Evolutionary conservation across 2,329 filamentous ascomycete genomes (phyloP).

Genomic region (Cercospora sp.): DNA sequence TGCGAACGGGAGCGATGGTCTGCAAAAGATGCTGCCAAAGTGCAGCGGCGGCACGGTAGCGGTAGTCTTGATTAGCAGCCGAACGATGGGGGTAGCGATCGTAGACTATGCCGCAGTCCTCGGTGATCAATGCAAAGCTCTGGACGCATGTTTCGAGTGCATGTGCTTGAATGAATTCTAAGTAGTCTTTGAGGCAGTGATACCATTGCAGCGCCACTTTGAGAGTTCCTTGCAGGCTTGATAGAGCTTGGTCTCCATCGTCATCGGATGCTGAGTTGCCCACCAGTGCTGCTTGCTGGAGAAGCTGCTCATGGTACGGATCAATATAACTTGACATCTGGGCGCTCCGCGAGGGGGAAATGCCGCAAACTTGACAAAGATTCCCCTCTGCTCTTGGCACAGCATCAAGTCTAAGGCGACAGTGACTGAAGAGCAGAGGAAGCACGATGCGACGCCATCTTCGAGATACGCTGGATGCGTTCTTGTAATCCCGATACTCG

Average conservation of each 20-base stretch:
- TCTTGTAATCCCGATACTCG: conserved; percentile 48
- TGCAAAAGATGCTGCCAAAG: conserved; percentile 59
- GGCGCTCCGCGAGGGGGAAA: not conserved
- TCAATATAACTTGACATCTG: not conserved
- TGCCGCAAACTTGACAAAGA: conserved; percentile 5
- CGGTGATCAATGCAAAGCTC: conserved; percentile 50
- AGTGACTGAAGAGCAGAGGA: conserved; percentile 60
- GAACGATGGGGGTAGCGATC: conserved; percentile 41
- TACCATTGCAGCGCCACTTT: conserved; percentile 28
- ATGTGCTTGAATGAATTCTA: conserved; percentile 26
- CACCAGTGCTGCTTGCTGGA: not conserved
- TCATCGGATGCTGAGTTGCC: not conserved
- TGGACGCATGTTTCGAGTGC: conserved; percentile 37
- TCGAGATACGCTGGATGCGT: conserved; percentile 55
- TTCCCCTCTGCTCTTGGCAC: conserved; percentile 3
- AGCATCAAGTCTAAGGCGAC: conserved; percentile 39
- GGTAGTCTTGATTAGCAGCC: conserved; percentile 35
- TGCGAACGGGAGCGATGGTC: conserved; percentile 51
- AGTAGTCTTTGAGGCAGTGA: conserved; percentile 28
- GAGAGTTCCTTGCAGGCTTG: conserved; percentile 11
- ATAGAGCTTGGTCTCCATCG: not conserved
- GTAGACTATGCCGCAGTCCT: conserved; percentile 20
- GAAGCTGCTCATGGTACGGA: conserved; percentile 9
- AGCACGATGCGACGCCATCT: conserved; percentile 55
- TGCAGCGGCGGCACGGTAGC: conserved; percentile 28